Conservation (phyloP, 2,329 filamentous ascomycete genomes). For the Botrytis deweyae region DNA sequence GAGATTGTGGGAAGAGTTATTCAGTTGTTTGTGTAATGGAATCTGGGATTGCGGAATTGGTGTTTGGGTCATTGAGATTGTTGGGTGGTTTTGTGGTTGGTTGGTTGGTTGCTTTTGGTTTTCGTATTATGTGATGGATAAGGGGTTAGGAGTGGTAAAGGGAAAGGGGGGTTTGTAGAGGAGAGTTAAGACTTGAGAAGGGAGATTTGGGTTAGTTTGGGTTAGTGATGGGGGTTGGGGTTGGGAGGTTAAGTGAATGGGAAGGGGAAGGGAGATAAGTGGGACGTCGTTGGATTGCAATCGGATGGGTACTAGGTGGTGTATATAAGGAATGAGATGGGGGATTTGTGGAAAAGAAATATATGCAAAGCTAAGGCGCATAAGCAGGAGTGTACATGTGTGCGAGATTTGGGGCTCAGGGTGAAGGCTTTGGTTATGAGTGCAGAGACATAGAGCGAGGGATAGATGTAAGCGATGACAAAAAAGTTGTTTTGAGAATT, state of each 20-base stretch:
- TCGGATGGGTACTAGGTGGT: too few species aligned
- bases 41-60: too few species aligned
- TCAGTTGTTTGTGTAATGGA: too few species aligned
- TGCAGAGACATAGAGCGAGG: not conserved
- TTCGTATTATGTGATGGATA: too few species aligned
- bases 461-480: not conserved
- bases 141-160: not conserved
- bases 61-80: too few species aligned
- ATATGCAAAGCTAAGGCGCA: rapidly evolving
- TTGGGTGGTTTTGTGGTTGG: too few species aligned
- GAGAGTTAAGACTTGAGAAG: not conserved
- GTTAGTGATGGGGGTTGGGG: not conserved
- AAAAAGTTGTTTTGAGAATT: not conserved
- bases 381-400: not conserved
- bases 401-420: not conserved
- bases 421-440: not conserved
- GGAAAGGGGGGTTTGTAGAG: not conserved
- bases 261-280: not conserved
- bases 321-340: not conserved
- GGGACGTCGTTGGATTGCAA: not conserved
- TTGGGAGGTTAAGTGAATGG: not conserved
- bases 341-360: not conserved
- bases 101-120: too few species aligned
- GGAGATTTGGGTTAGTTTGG: not conserved
- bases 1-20: too few species aligned